These are phyloP conservation scores for Chenopodium album DNA, from an alignment of 148 eudicot genomes.

Conservation along the genomic window DNA sequence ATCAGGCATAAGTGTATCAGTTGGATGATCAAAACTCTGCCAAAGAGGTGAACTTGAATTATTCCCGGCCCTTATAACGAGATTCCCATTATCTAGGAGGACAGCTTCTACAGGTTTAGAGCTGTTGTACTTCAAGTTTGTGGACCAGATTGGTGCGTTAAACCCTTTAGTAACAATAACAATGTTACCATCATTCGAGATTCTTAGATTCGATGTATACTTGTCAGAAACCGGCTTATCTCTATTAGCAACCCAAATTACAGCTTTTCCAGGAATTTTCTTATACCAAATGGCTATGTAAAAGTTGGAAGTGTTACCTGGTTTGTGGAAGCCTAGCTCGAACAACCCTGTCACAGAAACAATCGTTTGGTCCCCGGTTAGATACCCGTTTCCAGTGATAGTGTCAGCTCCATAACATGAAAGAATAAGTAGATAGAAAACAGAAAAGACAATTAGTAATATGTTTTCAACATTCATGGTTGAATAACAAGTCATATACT, in stretches of 20 bases:
- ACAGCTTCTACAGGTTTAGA: constrained; percentile 26
- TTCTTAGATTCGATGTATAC: constrained; percentile 23
- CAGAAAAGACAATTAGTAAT: background rate
- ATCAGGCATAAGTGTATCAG: constrained; percentile 40
- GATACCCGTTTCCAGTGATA: constrained; percentile 21
- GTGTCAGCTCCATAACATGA: background rate
- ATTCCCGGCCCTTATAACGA: constrained; percentile 35
- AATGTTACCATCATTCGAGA: constrained; percentile 12
- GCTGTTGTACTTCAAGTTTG: constrained; percentile 26
- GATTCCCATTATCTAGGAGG: constrained; percentile 43
- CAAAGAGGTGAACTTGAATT: constrained; percentile 26
- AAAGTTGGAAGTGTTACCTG: constrained; percentile 37
- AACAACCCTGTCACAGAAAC: constrained; percentile 33
- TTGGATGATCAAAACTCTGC: constrained; percentile 44
- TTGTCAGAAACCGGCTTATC: constrained; percentile 33
- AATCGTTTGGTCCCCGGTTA: constrained; percentile 42
- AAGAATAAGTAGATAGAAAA: background rate
- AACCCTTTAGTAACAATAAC: constrained; percentile 19
- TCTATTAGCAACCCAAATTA: constrained; percentile 51
- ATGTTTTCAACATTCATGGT: background rate
- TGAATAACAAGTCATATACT: background rate
- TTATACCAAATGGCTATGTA: constrained; percentile 45
- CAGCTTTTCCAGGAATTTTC: constrained; percentile 26
- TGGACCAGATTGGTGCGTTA: constrained; percentile 35
- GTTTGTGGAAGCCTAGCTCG: constrained; percentile 44